Evolutionary conservation across 1,284 basidiomycete species (phyloP), one percentile per base, ranked within the genome.

Genomic region (Takashimella tepidaria): DNA sequence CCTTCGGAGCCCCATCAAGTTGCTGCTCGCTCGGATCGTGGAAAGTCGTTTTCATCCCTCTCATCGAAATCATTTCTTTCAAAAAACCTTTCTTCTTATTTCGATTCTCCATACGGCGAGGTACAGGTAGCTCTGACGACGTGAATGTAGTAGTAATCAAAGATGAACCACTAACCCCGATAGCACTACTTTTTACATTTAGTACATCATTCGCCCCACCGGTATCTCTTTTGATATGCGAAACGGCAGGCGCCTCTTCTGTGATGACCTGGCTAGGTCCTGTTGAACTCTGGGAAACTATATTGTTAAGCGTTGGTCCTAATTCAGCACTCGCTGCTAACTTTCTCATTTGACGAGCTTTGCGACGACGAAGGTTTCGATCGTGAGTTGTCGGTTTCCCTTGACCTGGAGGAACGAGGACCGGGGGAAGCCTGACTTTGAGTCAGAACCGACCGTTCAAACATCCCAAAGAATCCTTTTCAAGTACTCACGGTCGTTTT

Each of bases 41-140:
- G 50, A 68, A 74, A 16, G 70, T 62, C 6, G 62, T 71, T 55
- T 61, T 62, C n/a, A 56, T 66, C 1, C 67, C 67, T 25, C 49
- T 45, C 27, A 65, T 45, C 2, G 57, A 61, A 19, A 54, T 54
- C 70, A 73, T 73, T 25, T 67, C 65, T 44, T 59, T 60, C 55
- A 72, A 50, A 54, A 74, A 76, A 10, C 71, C 70, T 45, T 63
- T 66, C 58, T 67, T 69, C 61, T 76, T 76, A 52, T 75, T 75
- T 42, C 63, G 53, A 56, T 74, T 74, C 10, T 62, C 62, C 58
- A 69, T 68, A 12, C 55, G 56, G 12, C 52, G 54, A 4, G 63
- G 62, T 12, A 66, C 50, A 12, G 53, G 57, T 11, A 59, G 49
- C 0, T 52, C 54, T 13, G 52, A 49, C 11, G 31, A 54, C 2